phyloP scores from a whole-genome alignment of 2,329 filamentous ascomycete genomes.

The Rhynchosporium agropyri region DNA sequence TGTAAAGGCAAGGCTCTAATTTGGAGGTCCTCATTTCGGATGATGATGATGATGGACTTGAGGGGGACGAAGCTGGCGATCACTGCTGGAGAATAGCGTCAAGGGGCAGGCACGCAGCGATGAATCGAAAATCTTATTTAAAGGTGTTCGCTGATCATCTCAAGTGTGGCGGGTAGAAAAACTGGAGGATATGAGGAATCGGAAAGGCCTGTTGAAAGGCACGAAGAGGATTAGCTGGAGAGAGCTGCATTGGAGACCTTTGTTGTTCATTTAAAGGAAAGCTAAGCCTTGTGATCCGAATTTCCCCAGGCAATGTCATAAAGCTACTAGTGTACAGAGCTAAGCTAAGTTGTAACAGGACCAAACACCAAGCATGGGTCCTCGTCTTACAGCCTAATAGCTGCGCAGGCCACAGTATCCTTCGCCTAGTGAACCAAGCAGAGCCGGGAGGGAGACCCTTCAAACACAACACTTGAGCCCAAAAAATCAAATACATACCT shows the following conservation, averaged over 20 bases:
- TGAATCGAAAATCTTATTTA: no score
- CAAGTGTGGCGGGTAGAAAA: no score
- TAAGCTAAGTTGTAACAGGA: background rate
- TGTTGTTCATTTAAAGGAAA: background rate
- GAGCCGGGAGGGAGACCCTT: background rate
- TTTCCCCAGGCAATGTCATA: background rate
- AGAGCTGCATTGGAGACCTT: background rate
- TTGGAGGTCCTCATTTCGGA: no score
- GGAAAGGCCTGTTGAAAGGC: no score
- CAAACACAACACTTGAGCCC: background rate
- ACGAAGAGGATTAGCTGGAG: background rate
- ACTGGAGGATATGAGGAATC: no score
- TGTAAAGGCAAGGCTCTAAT: no score
- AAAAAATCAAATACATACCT: background rate
- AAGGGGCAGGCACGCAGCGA: no score
- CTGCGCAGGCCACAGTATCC: slow-evolving; percentile 15
- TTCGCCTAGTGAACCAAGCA: slow-evolving; percentile 6
- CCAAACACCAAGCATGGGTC: slow-evolving; percentile 5
- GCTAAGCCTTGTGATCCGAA: background rate
- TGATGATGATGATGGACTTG: no score
- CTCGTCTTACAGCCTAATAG: slow-evolving; percentile 11
- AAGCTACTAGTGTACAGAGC: slow-evolving; percentile 6
- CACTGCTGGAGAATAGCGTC: no score
- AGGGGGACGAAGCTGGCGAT: no score
- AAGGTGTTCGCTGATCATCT: no score